Percentiles rank a stretch among this genome's conserved stretches.
phyloP scores from a whole-genome alignment of 345 rosid genomes.

The Eucalyptus pauciflora region DNA sequence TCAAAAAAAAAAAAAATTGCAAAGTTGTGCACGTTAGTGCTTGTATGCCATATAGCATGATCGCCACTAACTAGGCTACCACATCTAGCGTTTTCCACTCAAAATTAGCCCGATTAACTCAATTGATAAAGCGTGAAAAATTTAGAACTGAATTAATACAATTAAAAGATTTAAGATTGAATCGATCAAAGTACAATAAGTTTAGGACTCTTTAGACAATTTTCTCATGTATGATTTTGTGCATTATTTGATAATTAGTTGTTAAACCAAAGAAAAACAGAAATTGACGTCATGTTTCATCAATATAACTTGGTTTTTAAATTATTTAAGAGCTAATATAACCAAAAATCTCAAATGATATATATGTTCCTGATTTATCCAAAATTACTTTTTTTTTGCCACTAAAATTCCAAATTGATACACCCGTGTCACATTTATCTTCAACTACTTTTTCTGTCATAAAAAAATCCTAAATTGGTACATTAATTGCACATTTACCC shows the following conservation, averaged over 20 bases:
- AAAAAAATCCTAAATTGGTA: background rate
- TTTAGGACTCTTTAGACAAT: too few relatives aligned
- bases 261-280: background rate
- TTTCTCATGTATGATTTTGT: background rate
- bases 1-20: too few relatives aligned
- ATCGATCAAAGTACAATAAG: too few relatives aligned
- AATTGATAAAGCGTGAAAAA: too few relatives aligned
- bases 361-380: background rate
- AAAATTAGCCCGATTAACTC: too few relatives aligned
- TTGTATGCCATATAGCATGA: too few relatives aligned
- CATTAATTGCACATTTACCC: background rate
- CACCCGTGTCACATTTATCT: accelerated
- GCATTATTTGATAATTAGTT: background rate
- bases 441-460: accelerated
- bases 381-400: background rate
- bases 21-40: too few relatives aligned
- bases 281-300: background rate
- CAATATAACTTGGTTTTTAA: background rate
- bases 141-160: too few relatives aligned
- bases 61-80: too few relatives aligned
- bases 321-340: background rate
- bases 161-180: too few relatives aligned
- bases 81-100: too few relatives aligned
- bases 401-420: background rate
- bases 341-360: background rate